Percentiles rank a stretch among this genome's conserved stretches.
Evolutionary conservation across 1,284 basidiomycete species (phyloP).

Genomic region (Apiotrichum sp.): DNA sequence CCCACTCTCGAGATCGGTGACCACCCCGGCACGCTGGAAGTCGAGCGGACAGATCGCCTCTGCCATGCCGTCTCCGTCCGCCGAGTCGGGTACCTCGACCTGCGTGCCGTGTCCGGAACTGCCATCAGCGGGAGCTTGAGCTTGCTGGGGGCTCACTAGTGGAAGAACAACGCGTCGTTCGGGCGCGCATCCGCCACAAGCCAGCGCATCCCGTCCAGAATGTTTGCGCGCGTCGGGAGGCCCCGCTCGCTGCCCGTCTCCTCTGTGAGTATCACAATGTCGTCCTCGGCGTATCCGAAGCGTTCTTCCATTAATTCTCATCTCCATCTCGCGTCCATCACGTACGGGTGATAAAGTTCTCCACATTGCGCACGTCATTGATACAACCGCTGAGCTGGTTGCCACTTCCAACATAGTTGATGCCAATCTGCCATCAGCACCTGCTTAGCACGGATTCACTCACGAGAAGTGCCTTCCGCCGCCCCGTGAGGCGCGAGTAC

Average conservation of each 20-base stretch:
- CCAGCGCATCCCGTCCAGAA: slow-evolving; percentile 82
- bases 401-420: slow-evolving; percentile 41
- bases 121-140: neutral
- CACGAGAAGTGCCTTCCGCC: neutral
- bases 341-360: slow-evolving; percentile 59
- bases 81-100: slow-evolving; percentile 60
- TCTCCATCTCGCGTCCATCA: neutral
- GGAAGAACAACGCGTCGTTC: slow-evolving; percentile 88
- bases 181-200: slow-evolving; percentile 70
- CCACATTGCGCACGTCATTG: slow-evolving; percentile 76
- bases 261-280: slow-evolving; percentile 68
- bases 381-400: slow-evolving; percentile 61
- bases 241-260: slow-evolving; percentile 59
- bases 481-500: neutral
- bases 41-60: slow-evolving; percentile 79
- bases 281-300: slow-evolving; percentile 66
- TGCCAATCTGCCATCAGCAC: slow-evolving; percentile 32
- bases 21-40: slow-evolving; percentile 63
- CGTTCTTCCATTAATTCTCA: slow-evolving; percentile 29
- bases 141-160: slow-evolving; percentile 43
- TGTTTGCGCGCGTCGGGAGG: slow-evolving; percentile 71
- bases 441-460: neutral
- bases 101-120: slow-evolving; percentile 73
- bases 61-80: slow-evolving; percentile 42
- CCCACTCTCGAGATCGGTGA: slow-evolving; percentile 58